These are phyloP conservation scores for Selaginella moellendorffii DNA, from an alignment of 75 land plant species.

Conservation along the genomic window DNA sequence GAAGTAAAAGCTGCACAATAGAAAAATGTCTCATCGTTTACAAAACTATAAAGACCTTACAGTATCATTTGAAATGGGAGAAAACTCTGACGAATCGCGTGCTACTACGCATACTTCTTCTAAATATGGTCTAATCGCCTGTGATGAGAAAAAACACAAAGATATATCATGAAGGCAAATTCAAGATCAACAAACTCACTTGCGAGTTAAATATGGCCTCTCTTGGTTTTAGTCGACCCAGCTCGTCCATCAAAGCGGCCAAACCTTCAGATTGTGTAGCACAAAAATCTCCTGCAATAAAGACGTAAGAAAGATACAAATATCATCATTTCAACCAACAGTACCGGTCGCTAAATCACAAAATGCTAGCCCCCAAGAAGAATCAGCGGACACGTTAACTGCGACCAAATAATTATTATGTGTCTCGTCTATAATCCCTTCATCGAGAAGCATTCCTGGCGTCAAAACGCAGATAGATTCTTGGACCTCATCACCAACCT, in stretches of 20 bases:
- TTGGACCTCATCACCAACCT: constrained; percentile 5
- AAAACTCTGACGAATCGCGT: too few species aligned
- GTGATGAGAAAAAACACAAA: too few species aligned
- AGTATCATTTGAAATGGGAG: neutral
- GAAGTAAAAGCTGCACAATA: neutral
- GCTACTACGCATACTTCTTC: too few species aligned
- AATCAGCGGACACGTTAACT: constrained; percentile 11
- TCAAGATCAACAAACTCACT: too few species aligned
- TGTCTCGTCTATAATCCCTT: constrained; percentile 17
- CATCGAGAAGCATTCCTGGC: constrained; percentile 20
- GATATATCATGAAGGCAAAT: too few species aligned
- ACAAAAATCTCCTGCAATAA: constrained; percentile 15
- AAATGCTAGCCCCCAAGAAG: constrained; percentile 22
- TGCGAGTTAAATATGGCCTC: constrained; percentile 13
- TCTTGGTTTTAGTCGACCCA: constrained; percentile 13
- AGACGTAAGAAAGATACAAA: neutral
- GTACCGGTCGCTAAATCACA: constrained; percentile 21
- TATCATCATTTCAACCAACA: too few species aligned
- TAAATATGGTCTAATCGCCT: too few species aligned
- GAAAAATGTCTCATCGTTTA: neutral
- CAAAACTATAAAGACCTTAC: neutral
- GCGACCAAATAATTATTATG: constrained; percentile 16
- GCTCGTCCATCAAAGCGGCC: constrained; percentile 13
- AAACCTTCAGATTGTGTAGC: constrained; percentile 14
- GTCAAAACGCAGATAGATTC: too few species aligned